These are phyloP conservation scores for Arxiozyma telluris DNA, from an alignment of 1,139 yeast species.

Conservation along the genomic window DNA sequence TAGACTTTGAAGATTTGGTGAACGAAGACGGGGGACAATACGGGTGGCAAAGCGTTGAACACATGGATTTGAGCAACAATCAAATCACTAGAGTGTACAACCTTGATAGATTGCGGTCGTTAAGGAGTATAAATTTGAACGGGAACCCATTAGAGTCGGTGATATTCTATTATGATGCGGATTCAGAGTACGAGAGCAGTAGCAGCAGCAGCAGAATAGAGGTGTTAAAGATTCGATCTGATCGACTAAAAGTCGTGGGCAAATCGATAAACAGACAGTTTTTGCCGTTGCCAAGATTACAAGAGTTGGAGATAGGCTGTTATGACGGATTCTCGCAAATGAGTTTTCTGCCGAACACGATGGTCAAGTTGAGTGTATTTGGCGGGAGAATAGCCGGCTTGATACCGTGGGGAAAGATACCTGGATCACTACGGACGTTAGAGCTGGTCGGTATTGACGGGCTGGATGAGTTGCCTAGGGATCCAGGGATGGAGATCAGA, in stretches of 20 bases:
- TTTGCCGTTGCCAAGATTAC: not conserved
- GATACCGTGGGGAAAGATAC: not conserved
- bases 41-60: constrained; percentile 20
- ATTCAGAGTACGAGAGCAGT: not conserved
- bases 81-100: constrained; percentile 16
- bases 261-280: not conserved
- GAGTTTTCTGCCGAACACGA: not conserved
- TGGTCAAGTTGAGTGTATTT: not conserved
- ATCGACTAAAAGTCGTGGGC: not conserved
- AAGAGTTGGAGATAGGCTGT: not conserved
- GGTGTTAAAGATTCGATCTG: not conserved
- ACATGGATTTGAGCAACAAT: constrained; percentile 20
- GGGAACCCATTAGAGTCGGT: constrained; percentile 18
- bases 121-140: constrained; percentile 17
- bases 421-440: not conserved
- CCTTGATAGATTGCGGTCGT: constrained; percentile 11
- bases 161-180: not conserved
- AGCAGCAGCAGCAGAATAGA: not conserved
- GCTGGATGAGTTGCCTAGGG: not conserved
- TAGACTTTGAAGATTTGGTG: constrained; percentile 13
- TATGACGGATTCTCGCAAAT: not conserved
- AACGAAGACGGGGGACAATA: constrained; percentile 4
- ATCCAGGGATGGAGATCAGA: not conserved
- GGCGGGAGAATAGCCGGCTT: not conserved
- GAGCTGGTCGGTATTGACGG: not conserved